Percentiles rank a stretch among this genome's conserved stretches.
Evolutionary conservation across 495 filamentous ascomycete genomes (phyloP).

Genomic region (Bacidia gigantensis): DNA sequence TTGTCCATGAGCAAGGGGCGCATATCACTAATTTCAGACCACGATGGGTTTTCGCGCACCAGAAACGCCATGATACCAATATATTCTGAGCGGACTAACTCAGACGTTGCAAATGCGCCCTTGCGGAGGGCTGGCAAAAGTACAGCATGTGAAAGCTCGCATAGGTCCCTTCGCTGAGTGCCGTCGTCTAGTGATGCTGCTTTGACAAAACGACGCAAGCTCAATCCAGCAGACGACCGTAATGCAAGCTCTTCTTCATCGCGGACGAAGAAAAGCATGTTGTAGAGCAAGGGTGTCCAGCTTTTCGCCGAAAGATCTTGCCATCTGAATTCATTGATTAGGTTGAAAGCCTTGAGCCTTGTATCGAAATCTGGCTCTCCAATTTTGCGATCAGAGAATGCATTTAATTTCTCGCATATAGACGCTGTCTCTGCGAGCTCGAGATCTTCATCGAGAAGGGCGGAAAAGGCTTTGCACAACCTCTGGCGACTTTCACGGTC

Average conservation of each 20-base stretch:
- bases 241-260: conserved; percentile 81
- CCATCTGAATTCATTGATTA: conserved; percentile 42
- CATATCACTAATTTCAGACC: conserved; percentile 62
- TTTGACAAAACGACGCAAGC: conserved; percentile 69
- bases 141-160: conserved; percentile 31
- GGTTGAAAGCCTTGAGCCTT: conserved; percentile 61
- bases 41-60: conserved; percentile 52
- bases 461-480: conserved; percentile 55
- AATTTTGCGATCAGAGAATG: conserved; percentile 50
- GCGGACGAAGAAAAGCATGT: conserved; percentile 77
- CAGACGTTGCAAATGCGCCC: conserved; percentile 61
- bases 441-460: conserved; percentile 49
- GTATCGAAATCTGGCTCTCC: conserved; percentile 79
- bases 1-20: conserved; percentile 54
- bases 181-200: conserved; percentile 26
- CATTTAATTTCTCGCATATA: conserved; percentile 69
- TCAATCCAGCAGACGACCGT: conserved; percentile 68
- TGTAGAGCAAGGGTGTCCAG: conserved; percentile 83
- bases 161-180: conserved; percentile 34
- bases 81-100: conserved; percentile 72
- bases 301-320: conserved; percentile 52
- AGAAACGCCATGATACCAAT: conserved; percentile 64
- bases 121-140: conserved; percentile 63
- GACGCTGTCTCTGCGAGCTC: conserved; percentile 48
- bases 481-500: conserved; percentile 59